A percentile compares a stretch with the other conserved stretches of the same genome.
phyloP scores from a whole-genome alignment of 75 land plant genomes.

The Cunninghamia lanceolata region DNA sequence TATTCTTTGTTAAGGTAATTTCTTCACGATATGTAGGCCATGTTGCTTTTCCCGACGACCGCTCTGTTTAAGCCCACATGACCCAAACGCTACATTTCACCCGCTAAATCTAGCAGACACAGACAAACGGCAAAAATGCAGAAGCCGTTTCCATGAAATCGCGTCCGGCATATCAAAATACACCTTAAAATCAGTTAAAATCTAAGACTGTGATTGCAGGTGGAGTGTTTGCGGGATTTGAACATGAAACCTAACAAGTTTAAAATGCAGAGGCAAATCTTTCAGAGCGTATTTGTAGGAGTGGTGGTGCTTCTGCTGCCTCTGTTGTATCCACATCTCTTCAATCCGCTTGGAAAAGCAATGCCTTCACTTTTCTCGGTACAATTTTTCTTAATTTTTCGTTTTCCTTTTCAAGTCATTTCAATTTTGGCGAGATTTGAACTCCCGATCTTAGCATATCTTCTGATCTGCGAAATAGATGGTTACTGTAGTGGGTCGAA shows the following conservation, averaged over 20 bases:
- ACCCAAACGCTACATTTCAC: neutral
- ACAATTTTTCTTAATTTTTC: neutral
- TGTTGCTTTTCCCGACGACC: neutral
- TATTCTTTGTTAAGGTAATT: no score
- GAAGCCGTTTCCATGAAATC: neutral
- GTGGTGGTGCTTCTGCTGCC: slow-evolving; percentile 39
- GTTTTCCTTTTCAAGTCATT: neutral
- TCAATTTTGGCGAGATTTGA: neutral
- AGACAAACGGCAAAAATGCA: neutral
- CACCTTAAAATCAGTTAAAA: neutral
- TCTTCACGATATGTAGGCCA: no score
- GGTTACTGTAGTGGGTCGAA: neutral
- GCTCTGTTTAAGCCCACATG: neutral
- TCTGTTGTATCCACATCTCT: slow-evolving; percentile 36
- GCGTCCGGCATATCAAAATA: neutral
- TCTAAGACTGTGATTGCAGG: neutral
- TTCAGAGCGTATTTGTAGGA: slow-evolving; percentile 26
- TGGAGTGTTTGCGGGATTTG: neutral
- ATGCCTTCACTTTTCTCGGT: slow-evolving; percentile 57
- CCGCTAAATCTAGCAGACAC: neutral
- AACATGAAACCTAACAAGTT: slow-evolving; percentile 1
- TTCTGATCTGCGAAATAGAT: neutral
- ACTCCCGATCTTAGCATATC: neutral
- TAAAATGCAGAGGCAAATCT: neutral
- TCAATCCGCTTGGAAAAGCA: slow-evolving; percentile 44